These are phyloP conservation scores for Zygosaccharomyces pseudobailii DNA, from an alignment of 1,139 yeast species.

Conservation along the genomic window DNA sequence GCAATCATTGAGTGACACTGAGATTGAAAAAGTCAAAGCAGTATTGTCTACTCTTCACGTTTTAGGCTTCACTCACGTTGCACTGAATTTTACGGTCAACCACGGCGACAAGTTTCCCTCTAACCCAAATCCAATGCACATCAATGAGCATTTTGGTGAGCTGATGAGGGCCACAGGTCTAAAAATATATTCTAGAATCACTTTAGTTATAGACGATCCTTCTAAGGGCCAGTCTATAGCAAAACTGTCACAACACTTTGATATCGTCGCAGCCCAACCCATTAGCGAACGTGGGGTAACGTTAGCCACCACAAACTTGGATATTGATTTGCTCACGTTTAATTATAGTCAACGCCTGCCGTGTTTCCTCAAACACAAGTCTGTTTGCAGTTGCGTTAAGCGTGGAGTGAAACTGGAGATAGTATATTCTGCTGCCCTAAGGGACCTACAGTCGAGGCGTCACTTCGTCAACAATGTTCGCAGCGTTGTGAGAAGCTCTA, in stretches of 20 bases:
- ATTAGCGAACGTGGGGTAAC: constrained; percentile 73
- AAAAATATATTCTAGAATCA: constrained; percentile 64
- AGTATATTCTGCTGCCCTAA: constrained; percentile 54
- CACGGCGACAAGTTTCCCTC: constrained; percentile 56
- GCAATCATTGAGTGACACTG: constrained; percentile 39
- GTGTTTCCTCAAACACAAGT: constrained; percentile 74
- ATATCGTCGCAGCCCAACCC: constrained; percentile 79
- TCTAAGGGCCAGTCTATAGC: constrained; percentile 69
- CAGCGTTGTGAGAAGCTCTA: constrained; percentile 74
- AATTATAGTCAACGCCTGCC: constrained; percentile 65
- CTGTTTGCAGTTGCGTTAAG: constrained; percentile 75
- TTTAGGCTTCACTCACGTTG: constrained; percentile 70
- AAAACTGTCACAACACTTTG: constrained; percentile 60
- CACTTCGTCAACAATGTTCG: constrained; percentile 67
- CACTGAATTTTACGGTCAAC: constrained; percentile 58
- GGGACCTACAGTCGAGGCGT: constrained; percentile 44
- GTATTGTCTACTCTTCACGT: constrained; percentile 52
- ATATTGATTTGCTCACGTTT: constrained; percentile 71
- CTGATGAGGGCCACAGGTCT: constrained; percentile 38
- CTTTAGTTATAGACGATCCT: constrained; percentile 72
- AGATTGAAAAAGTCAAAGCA: constrained; percentile 44
- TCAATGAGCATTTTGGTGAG: constrained; percentile 24
- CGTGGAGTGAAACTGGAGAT: constrained; percentile 77
- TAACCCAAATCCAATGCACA: constrained; percentile 25
- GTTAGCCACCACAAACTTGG: constrained; percentile 59